phyloP scores from a whole-genome alignment of 1,284 basidiomycete genomes.

The Heterobasidion occidentale region DNA sequence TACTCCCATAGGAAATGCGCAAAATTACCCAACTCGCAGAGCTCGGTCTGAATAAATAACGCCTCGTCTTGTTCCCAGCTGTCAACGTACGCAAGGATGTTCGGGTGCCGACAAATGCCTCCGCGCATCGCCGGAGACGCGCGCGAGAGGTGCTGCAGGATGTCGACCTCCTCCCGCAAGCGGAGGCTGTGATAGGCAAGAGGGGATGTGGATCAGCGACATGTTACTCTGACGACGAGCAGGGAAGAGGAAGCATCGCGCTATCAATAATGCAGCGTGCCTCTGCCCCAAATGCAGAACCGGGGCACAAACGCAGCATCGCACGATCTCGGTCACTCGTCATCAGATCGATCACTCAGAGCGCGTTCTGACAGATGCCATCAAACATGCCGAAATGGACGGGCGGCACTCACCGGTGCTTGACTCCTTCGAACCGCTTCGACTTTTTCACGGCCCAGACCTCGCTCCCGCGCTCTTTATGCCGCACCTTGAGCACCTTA shows the following conservation, averaged over 20 bases:
- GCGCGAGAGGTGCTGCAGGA: constrained; percentile 73
- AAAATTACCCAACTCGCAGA: constrained; percentile 91
- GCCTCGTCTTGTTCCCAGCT: constrained; percentile 95
- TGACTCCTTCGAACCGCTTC: constrained; percentile 86
- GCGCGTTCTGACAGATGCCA: not conserved
- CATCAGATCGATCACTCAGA: not conserved
- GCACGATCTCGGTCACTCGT: not conserved
- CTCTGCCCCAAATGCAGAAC: too few species aligned
- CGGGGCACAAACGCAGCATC: not conserved
- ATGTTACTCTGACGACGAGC: not conserved
- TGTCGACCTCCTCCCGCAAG: constrained; percentile 92
- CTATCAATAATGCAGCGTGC: too few species aligned
- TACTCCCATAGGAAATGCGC: constrained; percentile 91
- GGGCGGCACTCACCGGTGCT: constrained; percentile 67
- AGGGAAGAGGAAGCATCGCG: not conserved
- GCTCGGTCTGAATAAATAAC: constrained; percentile 91
- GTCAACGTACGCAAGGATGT: constrained; percentile 88
- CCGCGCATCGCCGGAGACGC: constrained; percentile 18
- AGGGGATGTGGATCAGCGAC: not conserved
- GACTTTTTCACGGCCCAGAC: constrained; percentile 93
- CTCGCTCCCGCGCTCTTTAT: constrained; percentile 35
- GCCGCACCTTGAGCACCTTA: constrained; percentile 85
- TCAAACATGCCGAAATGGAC: not conserved
- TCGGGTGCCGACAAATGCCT: constrained; percentile 37
- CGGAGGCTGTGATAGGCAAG: constrained; percentile 49